Evolutionary conservation across 495 filamentous ascomycete genomes (phyloP).

Genomic region (Astrothelium macrocarpum): DNA sequence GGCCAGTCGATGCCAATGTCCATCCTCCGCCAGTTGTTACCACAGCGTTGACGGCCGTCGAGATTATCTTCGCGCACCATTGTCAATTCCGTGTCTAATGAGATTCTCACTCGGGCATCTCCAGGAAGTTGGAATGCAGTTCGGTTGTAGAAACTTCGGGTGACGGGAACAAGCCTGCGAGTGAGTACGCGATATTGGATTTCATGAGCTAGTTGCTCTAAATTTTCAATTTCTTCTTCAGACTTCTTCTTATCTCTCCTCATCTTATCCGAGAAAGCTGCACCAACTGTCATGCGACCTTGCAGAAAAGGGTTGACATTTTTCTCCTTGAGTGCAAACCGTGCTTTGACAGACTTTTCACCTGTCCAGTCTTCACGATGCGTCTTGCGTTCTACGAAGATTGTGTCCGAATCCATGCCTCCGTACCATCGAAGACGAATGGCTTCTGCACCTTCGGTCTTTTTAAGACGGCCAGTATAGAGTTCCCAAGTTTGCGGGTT

Average conservation of each 20-base stretch:
- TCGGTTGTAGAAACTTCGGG: conserved; percentile 91
- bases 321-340: conserved; percentile 93
- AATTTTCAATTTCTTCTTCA: conserved; percentile 75
- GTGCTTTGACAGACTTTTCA: conserved; percentile 96
- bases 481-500: conserved; percentile 88
- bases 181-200: conserved; percentile 88
- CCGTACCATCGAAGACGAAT: conserved; percentile 97
- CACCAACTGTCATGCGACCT: conserved; percentile 69
- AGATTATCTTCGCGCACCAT: conserved; percentile 94
- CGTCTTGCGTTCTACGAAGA: conserved; percentile 96
- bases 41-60: conserved; percentile 64
- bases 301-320: conserved; percentile 82
- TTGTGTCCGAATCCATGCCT: conserved; percentile 84
- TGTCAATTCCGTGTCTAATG: conserved; percentile 88
- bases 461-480: conserved; percentile 88
- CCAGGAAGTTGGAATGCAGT: conserved; percentile 96
- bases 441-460: conserved; percentile 94
- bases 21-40: conserved; percentile 91
- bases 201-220: conserved; percentile 82
- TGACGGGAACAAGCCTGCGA: conserved; percentile 72
- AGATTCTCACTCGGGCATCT: conserved; percentile 92
- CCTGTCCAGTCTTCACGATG: conserved; percentile 99
- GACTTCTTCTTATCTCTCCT: conserved; percentile 86
- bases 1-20: conserved; percentile 96
- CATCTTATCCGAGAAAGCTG: conserved; percentile 78